A percentile compares a stretch with the other conserved stretches of the same genome.
phyloP scores from a whole-genome alignment of 257 asterid genomes.

The Scutellaria barbata region DNA sequence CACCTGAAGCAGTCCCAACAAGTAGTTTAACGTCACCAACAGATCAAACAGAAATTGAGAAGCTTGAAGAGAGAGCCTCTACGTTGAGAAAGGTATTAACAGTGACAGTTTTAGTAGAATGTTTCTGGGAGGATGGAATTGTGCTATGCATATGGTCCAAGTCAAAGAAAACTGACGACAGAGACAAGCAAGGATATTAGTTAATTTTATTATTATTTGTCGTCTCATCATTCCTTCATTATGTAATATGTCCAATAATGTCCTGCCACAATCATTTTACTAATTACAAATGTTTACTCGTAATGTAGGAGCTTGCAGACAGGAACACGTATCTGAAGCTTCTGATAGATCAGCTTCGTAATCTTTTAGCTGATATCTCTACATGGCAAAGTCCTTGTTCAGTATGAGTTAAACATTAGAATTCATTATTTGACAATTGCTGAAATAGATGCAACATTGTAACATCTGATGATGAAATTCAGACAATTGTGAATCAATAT shows the following conservation, averaged over 20 bases:
- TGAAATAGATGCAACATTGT: not conserved
- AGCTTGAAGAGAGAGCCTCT: constrained; percentile 64
- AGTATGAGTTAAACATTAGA: constrained; percentile 35
- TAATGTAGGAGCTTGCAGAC: constrained; percentile 50
- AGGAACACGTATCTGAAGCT: constrained; percentile 61
- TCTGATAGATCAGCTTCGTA: constrained; percentile 72
- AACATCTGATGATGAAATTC: constrained; percentile 13
- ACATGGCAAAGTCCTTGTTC: constrained; percentile 83
- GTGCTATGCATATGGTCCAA: not conserved
- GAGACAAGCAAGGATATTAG: not conserved
- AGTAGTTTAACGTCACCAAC: constrained; percentile 51
- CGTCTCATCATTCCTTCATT: not conserved
- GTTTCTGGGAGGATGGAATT: not conserved
- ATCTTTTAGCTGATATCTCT: constrained; percentile 60
- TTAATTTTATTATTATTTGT: not conserved
- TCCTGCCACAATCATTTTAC: not conserved
- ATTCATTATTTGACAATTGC: constrained; percentile 10
- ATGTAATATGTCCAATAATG: not conserved
- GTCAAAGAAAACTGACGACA: not conserved
- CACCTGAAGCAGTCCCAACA: constrained; percentile 46
- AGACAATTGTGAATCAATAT: not conserved
- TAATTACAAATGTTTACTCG: not conserved
- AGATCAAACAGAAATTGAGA: constrained; percentile 64
- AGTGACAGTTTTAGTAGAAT: not conserved
- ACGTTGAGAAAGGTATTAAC: constrained; percentile 56